These are phyloP conservation scores for Mycena vulgaris DNA, from an alignment of 768 basidiomycete genomes.

Conservation along the genomic window DNA sequence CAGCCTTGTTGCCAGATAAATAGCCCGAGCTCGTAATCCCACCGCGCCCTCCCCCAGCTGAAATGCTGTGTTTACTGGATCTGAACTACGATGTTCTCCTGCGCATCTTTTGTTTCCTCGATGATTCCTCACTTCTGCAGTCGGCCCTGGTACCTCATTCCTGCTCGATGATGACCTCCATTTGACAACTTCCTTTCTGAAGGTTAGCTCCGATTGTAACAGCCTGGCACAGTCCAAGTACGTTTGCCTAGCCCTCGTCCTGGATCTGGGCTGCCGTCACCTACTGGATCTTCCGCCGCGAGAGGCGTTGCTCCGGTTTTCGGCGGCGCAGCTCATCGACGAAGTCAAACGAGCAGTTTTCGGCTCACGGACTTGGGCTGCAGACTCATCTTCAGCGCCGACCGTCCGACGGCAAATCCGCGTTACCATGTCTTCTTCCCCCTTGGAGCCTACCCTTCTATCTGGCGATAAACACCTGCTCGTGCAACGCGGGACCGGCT, in stretches of 20 bases:
- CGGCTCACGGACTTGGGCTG: conserved; percentile 21
- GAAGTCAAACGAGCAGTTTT: conserved; percentile 18
- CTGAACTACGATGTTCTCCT: background rate
- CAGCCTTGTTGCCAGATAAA: background rate
- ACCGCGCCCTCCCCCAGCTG: too few species aligned
- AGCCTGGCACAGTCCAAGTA: too few species aligned
- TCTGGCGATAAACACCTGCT: conserved; percentile 19
- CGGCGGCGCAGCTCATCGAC: conserved; percentile 9
- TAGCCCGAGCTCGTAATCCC: too few species aligned
- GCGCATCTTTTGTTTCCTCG: background rate
- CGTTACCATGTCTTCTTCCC: background rate
- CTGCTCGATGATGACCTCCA: background rate
- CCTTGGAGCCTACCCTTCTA: conserved; percentile 10
- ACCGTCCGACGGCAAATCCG: background rate
- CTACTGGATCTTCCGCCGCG: conserved; percentile 5
- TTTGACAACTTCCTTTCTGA: too few species aligned
- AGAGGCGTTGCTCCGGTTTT: conserved; percentile 1
- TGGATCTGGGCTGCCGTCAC: too few species aligned
- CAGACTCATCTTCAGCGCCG: conserved; percentile 6
- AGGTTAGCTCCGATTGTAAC: too few species aligned
- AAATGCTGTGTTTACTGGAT: conserved; percentile 11
- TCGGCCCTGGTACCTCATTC: background rate
- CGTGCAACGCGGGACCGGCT: conserved; percentile 6
- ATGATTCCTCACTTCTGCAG: background rate
- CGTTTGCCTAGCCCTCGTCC: too few species aligned